A percentile compares a stretch with the other conserved stretches of the same genome.
phyloP scores from a whole-genome alignment of 768 basidiomycete species.

The Kwoniella pini region DNA sequence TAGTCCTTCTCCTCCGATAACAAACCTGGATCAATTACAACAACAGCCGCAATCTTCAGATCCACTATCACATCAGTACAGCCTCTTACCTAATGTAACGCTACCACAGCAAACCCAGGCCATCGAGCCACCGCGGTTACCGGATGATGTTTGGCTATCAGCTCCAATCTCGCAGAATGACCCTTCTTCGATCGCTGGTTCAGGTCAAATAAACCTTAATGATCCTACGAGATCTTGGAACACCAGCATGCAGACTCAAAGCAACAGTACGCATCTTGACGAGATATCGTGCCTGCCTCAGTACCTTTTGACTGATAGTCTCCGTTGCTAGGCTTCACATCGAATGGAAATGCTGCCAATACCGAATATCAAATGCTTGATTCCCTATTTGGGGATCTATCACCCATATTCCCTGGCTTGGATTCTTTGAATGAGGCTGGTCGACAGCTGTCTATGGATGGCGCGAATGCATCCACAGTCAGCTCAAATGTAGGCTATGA shows the following conservation, averaged over 20 bases:
- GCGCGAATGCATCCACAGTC: constrained; percentile 6
- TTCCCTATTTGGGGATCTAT: constrained; percentile 70
- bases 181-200: neutral
- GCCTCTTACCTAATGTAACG: constrained; percentile 11
- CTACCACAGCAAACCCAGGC: constrained; percentile 6
- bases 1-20: neutral
- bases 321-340: constrained; percentile 59
- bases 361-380: constrained; percentile 93
- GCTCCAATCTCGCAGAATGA: constrained; percentile 6
- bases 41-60: constrained; percentile 8
- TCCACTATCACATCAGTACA: neutral
- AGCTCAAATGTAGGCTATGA: constrained; percentile 2
- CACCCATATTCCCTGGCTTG: constrained; percentile 32
- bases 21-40: neutral
- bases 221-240: constrained; percentile 6
- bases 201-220: neutral
- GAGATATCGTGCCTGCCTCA: no score
- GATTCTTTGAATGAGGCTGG: constrained; percentile 26
- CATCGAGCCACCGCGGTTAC: constrained; percentile 16
- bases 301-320: neutral
- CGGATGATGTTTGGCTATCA: constrained; percentile 30
- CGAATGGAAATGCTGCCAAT: constrained; percentile 80
- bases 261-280: neutral
- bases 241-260: constrained; percentile 1
- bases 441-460: constrained; percentile 16